Evolutionary conservation across 371 early-diverging fungal genomes (phyloP), one percentile per base, ranked within the genome.

Genomic region (Mucor racemosus): DNA sequence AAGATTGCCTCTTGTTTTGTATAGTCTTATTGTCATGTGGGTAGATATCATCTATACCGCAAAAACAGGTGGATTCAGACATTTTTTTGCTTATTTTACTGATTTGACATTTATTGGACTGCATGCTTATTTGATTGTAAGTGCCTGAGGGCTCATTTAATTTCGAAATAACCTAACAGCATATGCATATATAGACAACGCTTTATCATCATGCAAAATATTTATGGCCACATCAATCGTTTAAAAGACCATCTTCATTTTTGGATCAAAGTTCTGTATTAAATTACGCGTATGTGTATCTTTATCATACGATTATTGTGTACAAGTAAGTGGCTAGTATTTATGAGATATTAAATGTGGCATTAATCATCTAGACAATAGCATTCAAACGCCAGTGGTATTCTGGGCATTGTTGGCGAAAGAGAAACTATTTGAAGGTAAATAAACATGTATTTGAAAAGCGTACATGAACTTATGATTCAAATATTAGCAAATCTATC

Each of bases 81-180:
- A 46, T 2, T 86, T 76, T 55, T 77, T 86, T 64, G 74, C 75
- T 44, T 85, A 69, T 61, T 88, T 88, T 65, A 88, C 88, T 8
- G 72, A 81, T 58, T 59, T 86, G 53, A 82, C 85, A 33, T 88
- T 76, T 67, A 69, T 81, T 42, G 88, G 88, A 7, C 75, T 88
- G 1, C 71, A 73, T 34, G 71, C 76, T 3, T 88, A 88, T 60
- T 68, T 83, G 2, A 67, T 85, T 50, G 88, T 86, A 79, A 72
- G 58, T 19, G 26, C 11, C 5, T 33, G 26, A 31, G 21, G 21
- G 21, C 38, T 38, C 38, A 11, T 9, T 11, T 38, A 4, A 9
- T 5, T 21, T 48, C 21, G 26, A 26, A 26, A 26, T 26, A n/a
- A 48, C 19, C 19, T 17, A 19, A 7, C 17, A 0, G 48, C 42